A percentile compares a stretch with the other conserved stretches of the same genome.
Evolutionary conservation across 768 basidiomycete genomes (phyloP).

Genomic region (Coprinellus micaceus): DNA sequence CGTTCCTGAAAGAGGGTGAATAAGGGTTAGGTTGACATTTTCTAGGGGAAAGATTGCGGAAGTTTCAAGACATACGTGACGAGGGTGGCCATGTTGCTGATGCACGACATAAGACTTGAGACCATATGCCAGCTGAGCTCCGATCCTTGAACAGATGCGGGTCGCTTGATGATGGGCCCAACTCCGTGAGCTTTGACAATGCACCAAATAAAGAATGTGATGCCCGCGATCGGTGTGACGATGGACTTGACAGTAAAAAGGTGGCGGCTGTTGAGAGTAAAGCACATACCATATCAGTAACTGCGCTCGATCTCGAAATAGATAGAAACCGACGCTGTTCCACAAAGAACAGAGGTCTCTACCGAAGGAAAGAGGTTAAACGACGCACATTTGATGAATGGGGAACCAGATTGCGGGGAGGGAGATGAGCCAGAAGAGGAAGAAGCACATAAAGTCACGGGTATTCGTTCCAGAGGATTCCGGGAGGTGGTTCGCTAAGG

Average conservation of each 20-base stretch:
- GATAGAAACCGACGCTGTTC: background rate
- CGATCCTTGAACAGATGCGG: constrained; percentile 59
- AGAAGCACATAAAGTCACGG: constrained; percentile 77
- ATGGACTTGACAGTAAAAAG: constrained; percentile 78
- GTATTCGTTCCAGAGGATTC: constrained; percentile 69
- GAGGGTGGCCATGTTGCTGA: constrained; percentile 77
- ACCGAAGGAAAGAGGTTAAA: constrained; percentile 2
- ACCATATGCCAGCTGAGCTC: constrained; percentile 77
- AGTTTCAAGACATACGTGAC: constrained; percentile 44
- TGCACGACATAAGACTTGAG: constrained; percentile 67
- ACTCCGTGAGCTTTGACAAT: constrained; percentile 75
- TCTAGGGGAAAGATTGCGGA: too few relatives aligned
- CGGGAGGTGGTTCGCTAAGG: constrained; percentile 66
- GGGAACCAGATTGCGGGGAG: constrained; percentile 82
- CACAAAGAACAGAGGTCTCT: background rate
- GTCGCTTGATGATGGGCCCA: constrained; percentile 68
- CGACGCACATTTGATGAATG: constrained; percentile 69
- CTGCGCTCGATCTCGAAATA: background rate
- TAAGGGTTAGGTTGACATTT: too few relatives aligned
- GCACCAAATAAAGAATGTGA: constrained; percentile 75
- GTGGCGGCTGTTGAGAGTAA: constrained; percentile 47
- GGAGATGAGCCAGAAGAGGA: constrained; percentile 82
- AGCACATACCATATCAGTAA: constrained; percentile 4
- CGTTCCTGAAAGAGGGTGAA: too few relatives aligned
- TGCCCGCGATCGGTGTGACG: constrained; percentile 65